Evolutionary conservation across 192 early-diverging fungal species (phyloP).

Genomic region (Coemansia sp.): DNA sequence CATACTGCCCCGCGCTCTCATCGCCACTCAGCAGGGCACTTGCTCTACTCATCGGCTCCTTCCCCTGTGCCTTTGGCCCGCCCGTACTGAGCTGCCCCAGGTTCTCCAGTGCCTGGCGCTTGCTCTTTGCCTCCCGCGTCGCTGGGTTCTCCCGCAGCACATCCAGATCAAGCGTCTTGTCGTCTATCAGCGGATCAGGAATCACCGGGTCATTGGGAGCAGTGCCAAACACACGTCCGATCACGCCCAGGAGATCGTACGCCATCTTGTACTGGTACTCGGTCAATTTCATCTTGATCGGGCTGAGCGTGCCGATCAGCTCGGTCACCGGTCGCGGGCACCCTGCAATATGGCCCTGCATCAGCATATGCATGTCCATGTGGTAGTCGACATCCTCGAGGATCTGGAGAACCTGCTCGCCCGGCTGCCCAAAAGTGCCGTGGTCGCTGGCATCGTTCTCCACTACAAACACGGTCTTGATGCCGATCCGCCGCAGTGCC

Average conservation of each 20-base stretch:
- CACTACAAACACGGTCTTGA: slow-evolving; percentile 58
- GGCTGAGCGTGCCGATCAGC: slow-evolving; percentile 67
- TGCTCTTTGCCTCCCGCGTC: slow-evolving; percentile 21
- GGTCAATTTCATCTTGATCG: slow-evolving; percentile 76
- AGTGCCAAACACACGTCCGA: slow-evolving; percentile 39
- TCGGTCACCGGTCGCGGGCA: slow-evolving; percentile 61
- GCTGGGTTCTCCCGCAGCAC: slow-evolving; percentile 49
- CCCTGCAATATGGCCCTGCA: slow-evolving; percentile 57
- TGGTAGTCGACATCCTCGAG: slow-evolving; percentile 77
- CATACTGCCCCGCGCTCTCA: slow-evolving; percentile 28
- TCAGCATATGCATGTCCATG: slow-evolving; percentile 67
- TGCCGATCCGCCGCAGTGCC: slow-evolving; percentile 59
- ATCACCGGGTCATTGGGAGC: slow-evolving; percentile 24
- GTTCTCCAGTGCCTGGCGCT: slow-evolving; percentile 44
- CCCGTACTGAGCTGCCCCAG: slow-evolving; percentile 29
- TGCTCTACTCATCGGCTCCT: background rate
- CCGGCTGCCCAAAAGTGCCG: slow-evolving; percentile 46
- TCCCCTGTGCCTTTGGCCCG: background rate
- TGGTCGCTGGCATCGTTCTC: slow-evolving; percentile 49
- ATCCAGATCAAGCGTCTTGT: slow-evolving; percentile 29
- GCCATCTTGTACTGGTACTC: slow-evolving; percentile 83
- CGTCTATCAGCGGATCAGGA: slow-evolving; percentile 28
- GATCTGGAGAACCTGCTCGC: slow-evolving; percentile 63
- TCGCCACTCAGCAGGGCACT: background rate
- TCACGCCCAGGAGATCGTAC: slow-evolving; percentile 56